Evolutionary conservation across 2,329 filamentous ascomycete genomes (phyloP), one percentile per base, ranked within the genome.

Genomic region (Pseudogymnoascus sp.): DNA sequence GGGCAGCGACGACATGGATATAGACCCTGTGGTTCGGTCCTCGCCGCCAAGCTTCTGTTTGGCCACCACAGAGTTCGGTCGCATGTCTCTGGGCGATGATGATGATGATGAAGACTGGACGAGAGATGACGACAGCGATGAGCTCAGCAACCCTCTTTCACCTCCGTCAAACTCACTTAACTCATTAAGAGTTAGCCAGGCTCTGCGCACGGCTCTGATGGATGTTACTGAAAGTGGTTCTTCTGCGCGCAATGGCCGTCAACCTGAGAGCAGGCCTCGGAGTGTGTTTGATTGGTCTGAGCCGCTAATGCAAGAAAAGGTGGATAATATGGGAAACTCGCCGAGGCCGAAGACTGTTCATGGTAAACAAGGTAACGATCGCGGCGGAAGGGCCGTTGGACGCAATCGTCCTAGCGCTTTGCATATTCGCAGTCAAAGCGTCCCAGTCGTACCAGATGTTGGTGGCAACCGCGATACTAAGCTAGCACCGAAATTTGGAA

Each of bases 281-380:
- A 92, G 82, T 66, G 77, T 92, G 2, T 92, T 92, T 68, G 89
- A 92, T 72, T 91, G 88, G 88, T 85, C 86, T 57, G 89, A 92
- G 71, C 80, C 86, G 11, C 74, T 82, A 26, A 75, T 77, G 5
- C 77, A 83, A 63, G 87, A 89, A 59, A 88, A 85, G 73, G 75
- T 78, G 60, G 83, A 87, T 54, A 74, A 76, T 13, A 81, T 80
- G 63, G 81, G 81, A 29, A 79, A 80, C 39, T 81, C 81, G n/a
- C 79, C 80, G 50, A 82, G 89, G 26, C 89, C 89, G 1, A 86
- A 84, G 68, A 92, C 89, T 11, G 86, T 89, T 37, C 88, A 92
- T 70, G 86, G 85, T 11, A 92, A 91, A 73, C 88, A 90, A 66
- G 83, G 88, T 67, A 76, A 84, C 63, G 87, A 91, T 71, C 81